Base-by-base conservation (phyloP, 2,329 filamentous ascomycete species). In the Lojkania enalia region DNA sequence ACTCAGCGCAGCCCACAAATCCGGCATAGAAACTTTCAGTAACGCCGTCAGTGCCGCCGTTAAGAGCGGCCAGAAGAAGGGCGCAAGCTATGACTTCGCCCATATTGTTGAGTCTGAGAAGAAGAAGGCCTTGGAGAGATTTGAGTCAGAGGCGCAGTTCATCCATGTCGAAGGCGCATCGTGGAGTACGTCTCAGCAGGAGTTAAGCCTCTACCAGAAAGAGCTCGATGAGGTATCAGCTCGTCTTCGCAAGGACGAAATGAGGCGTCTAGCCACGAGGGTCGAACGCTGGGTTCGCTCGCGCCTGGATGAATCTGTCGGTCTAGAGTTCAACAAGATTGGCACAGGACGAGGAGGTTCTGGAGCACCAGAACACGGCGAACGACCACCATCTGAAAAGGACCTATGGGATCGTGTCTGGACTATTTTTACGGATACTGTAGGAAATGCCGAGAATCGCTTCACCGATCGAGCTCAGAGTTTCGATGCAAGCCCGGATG, bases 331-430 rank as follows among this genome's bases (percentile, higher is more conserved):
- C 79, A 97, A 96, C 74, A 94, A 91, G 66, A 82, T 97, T 37
- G 92, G 92, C 3, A 94, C 90, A 25, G 91, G 91, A 12, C 83
- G 91, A 60, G 89, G 83, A 42, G 91, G 90, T 5, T 82, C 83
- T 39, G 90, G 88, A 41, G 90, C 89, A 0, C 87, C 90, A 1
- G 90, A 91, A 60, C 77, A 79, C 3, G 88, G 86, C 2, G 86
- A 90, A 46, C 89, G 86, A 70, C 62, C 86, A 1, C 63, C 77
- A 0, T 74, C 80, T 0, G 92, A 97, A 70, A 90, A 88, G 67
- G 87, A 90, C 43, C 83, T 99, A 13, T 99, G 95, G 94, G 94
- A 99, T 66, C 85, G 92, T 29, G 87, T 99, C 61, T 99, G 94
- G 94, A 82, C 73, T 21, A 82, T 90, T 25, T 99, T 99, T 63